Conservation (phyloP, 108 stramenopile genomes). For the Cyclotella cryptica region DNA sequence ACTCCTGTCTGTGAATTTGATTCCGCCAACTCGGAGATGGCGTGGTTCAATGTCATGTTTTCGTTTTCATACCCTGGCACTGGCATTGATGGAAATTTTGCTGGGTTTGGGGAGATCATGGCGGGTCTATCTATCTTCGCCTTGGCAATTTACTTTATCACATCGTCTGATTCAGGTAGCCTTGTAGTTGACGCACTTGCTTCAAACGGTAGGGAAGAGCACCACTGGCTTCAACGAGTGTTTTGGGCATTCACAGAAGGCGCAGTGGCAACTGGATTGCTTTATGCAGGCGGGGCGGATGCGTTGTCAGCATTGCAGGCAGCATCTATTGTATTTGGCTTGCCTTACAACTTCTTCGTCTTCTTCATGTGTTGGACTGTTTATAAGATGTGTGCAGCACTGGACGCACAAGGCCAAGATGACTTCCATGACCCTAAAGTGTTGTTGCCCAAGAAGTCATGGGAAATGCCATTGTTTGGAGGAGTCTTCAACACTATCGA, state of each 20-base stretch:
- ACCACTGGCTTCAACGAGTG: constrained; percentile 64
- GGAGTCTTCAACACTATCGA: constrained; percentile 62
- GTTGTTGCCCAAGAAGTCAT: constrained; percentile 19
- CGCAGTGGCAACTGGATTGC: constrained; percentile 60
- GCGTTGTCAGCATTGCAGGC: constrained; percentile 65
- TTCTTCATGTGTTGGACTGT: constrained; percentile 47
- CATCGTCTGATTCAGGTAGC: constrained; percentile 74
- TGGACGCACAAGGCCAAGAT: constrained; percentile 11
- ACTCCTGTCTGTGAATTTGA: constrained; percentile 59
- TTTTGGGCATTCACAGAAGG: constrained; percentile 76
- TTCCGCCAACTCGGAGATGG: constrained; percentile 8
- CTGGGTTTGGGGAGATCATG: constrained; percentile 55
- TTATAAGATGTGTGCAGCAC: constrained; percentile 33
- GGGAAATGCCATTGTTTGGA: constrained; percentile 51
- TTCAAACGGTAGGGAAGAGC: constrained; percentile 60
- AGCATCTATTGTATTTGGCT: constrained; percentile 62
- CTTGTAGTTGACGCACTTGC: constrained; percentile 68
- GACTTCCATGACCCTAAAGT: constrained; percentile 1
- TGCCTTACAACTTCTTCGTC: constrained; percentile 64
- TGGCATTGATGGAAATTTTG: constrained; percentile 37
- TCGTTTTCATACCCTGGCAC: constrained; percentile 55
- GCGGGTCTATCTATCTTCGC: constrained; percentile 50
- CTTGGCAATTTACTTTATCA: constrained; percentile 65
- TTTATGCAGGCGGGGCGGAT: constrained; percentile 51
- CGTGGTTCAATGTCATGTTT: constrained; percentile 68